A percentile compares a stretch with the other conserved stretches of the same genome.
Evolutionary conservation across 768 basidiomycete species (phyloP).

Genomic region (Lactarius indigo): DNA sequence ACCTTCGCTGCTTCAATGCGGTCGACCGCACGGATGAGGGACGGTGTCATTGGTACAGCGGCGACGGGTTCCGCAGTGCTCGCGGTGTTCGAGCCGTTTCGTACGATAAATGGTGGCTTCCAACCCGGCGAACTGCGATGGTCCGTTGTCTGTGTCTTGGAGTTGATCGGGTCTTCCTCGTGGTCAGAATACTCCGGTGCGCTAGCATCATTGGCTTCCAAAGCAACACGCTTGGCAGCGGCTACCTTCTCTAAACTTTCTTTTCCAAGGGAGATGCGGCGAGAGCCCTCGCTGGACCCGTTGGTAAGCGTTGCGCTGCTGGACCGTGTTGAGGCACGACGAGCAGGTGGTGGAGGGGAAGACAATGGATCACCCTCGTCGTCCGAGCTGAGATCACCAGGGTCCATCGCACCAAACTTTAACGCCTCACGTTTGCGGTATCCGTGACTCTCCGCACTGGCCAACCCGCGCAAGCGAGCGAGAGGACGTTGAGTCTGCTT

Average conservation of each 20-base stretch:
- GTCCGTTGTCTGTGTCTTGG: background rate
- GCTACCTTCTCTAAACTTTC: slow-evolving; percentile 20
- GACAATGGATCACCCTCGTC: slow-evolving; percentile 37
- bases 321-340: slow-evolving; percentile 24
- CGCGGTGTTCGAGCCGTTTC: slow-evolving; percentile 30
- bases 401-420: slow-evolving; percentile 34
- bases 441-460: slow-evolving; percentile 22
- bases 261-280: slow-evolving; percentile 24
- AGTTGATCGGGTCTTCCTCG: slow-evolving; percentile 32
- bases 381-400: slow-evolving; percentile 43
- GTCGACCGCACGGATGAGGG: slow-evolving; percentile 60
- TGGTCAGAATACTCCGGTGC: slow-evolving; percentile 34
- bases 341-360: slow-evolving; percentile 16
- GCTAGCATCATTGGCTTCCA: slow-evolving; percentile 14
- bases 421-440: slow-evolving; percentile 44
- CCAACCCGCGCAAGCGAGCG: slow-evolving; percentile 12
- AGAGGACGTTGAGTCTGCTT: slow-evolving; percentile 9
- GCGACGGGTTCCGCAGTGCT: slow-evolving; percentile 28
- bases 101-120: slow-evolving; percentile 50
- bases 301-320: slow-evolving; percentile 30
- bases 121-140: slow-evolving; percentile 35
- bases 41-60: slow-evolving; percentile 60
- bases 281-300: slow-evolving; percentile 16
- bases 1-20: slow-evolving; percentile 52
- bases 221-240: slow-evolving; percentile 18